Base-by-base conservation (phyloP, 768 basidiomycete species). In the Brasilioporus rufonigricans region DNA sequence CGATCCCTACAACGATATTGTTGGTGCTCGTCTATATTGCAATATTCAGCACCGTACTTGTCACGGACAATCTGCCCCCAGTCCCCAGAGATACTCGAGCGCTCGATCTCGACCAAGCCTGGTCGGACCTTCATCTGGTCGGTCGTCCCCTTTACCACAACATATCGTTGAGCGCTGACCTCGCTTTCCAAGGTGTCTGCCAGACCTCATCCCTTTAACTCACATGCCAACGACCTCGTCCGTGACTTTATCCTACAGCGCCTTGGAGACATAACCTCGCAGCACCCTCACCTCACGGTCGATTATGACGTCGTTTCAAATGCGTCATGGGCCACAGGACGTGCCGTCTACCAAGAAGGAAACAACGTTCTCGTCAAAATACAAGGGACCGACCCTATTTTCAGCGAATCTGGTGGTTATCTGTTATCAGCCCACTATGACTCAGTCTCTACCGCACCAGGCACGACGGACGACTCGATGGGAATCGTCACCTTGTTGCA, bases 401-500 rank as follows among this genome's bases (percentile, higher is more conserved):
- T 65, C 24, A 55, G 62, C 18, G 52, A 68, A 14, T 67, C 56
- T 23, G 75, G 75, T 5, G 84, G 74, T 19, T 84, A 89, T 3
- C 67, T 93, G 11, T 84, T 93, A 56, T 91, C 89, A 0, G 89
- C 90, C 2, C 91, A 93, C 63, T 91, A 82, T 66, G 89, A 91
- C 70, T 90, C 89, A 0, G 89, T 90, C 5, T 86, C 88, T 0
- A 86, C 86, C 1, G 83, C 85, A 3, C 77, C 81, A 1, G 91
- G 91, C 1, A 85, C 83, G 5, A 90, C 87, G 2, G 91, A 93
- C 59, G 82, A 91, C 56, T 87, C 87, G 16, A 89, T 90, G 80
- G 86, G 84, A 12, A 76, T 87, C 6, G 82, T 73, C 5, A 85
- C 85, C 0, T 70, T 89, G 1, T 66, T 91, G 24, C 85, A 88